Evolutionary conservation across 805 yeast species (phyloP).

Genomic region (Saccharomycopsis lassenensis): DNA sequence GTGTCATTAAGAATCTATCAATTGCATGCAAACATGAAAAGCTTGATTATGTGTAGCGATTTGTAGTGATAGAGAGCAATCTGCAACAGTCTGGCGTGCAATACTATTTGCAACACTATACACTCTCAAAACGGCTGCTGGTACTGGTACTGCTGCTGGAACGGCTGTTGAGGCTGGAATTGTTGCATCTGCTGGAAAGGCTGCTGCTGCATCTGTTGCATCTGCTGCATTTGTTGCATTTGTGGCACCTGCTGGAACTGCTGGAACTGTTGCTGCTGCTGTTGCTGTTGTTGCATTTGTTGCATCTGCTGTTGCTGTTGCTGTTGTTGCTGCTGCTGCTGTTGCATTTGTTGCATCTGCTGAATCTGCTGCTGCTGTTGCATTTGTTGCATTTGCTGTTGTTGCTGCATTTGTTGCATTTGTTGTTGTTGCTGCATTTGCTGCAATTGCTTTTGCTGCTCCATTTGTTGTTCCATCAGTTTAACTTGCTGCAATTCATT

Average conservation of each 20-base stretch:
- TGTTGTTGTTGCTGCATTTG: slow-evolving; percentile 12
- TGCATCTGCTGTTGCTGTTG: slow-evolving; percentile 2
- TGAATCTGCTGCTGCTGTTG: slow-evolving; percentile 8
- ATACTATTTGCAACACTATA: too few relatives aligned
- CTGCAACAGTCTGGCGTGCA: too few relatives aligned
- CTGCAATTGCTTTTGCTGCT: slow-evolving; percentile 6
- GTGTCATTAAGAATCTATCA: too few relatives aligned
- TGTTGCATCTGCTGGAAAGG: slow-evolving; percentile 9
- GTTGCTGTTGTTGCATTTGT: slow-evolving; percentile 3
- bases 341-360: slow-evolving; percentile 8
- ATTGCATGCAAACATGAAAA: too few relatives aligned
- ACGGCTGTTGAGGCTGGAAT: slow-evolving; percentile 2
- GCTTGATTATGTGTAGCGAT: too few relatives aligned
- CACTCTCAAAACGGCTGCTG: too few relatives aligned
- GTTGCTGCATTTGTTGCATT: slow-evolving; percentile 5
- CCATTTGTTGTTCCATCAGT: slow-evolving; percentile 4
- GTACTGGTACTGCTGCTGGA: slow-evolving; percentile 3
- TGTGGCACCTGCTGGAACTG: slow-evolving; percentile 4
- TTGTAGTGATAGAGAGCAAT: too few relatives aligned
- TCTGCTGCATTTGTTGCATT: slow-evolving; percentile 10
- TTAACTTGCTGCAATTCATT: slow-evolving; percentile 1
- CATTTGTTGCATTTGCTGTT: slow-evolving; percentile 5
- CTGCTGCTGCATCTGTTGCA: slow-evolving; percentile 5
- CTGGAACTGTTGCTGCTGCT: slow-evolving; percentile 7
- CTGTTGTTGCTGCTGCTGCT: slow-evolving; percentile 3